These are phyloP conservation scores for Achlya hypogyna DNA, from an alignment of 352 stramenopile genomes.

Conservation along the genomic window DNA sequence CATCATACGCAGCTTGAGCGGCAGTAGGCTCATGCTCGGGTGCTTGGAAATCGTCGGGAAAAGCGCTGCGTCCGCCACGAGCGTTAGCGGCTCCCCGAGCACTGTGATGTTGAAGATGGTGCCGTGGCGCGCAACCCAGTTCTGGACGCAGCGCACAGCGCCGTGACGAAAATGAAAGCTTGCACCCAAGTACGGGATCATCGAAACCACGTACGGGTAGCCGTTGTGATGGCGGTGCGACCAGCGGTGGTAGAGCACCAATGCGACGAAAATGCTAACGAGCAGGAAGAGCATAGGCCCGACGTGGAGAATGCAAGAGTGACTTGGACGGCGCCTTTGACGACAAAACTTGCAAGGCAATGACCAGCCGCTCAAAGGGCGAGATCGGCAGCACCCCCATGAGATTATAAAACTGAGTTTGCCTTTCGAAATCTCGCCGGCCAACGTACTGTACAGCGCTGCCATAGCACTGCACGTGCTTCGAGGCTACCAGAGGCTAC, in stretches of 20 bases:
- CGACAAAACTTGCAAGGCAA: too few species aligned
- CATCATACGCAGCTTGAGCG: conserved; percentile 8
- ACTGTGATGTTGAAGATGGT: conserved; percentile 15
- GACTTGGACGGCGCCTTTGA: too few species aligned
- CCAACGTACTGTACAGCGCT: too few species aligned
- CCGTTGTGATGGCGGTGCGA: conserved; percentile 1
- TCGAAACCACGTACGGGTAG: conserved; percentile 6
- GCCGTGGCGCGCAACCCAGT: not conserved
- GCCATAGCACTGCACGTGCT: too few species aligned
- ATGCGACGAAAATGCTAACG: not conserved
- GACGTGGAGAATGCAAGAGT: too few species aligned
- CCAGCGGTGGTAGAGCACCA: not conserved
- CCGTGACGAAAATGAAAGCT: conserved; percentile 15
- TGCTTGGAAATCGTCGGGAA: conserved; percentile 5
- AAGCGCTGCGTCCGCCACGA: conserved; percentile 9
- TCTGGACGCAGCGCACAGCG: not conserved
- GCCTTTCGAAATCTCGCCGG: too few species aligned
- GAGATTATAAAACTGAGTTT: too few species aligned
- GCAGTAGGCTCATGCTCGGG: not conserved
- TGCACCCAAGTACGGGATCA: conserved; percentile 12
- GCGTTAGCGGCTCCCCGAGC: conserved; percentile 7
- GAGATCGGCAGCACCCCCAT: too few species aligned
- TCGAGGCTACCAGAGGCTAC: too few species aligned
- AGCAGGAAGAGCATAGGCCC: too few species aligned
- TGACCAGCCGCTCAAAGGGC: too few species aligned